Base-by-base conservation (phyloP, 495 filamentous ascomycete species). In the Neurospora intermedia region DNA sequence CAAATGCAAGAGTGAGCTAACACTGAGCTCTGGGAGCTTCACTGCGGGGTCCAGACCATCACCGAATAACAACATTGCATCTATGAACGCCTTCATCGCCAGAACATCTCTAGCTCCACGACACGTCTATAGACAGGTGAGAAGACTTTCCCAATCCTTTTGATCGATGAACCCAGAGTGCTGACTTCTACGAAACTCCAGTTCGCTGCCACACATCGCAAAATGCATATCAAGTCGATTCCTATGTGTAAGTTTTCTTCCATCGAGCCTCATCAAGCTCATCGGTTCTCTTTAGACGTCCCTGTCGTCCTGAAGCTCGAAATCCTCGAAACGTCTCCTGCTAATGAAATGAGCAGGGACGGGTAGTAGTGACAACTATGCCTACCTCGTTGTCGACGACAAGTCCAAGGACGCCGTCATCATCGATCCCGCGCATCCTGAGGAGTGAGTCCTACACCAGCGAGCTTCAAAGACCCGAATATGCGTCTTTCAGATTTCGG, bases 141-240 rank as follows among this genome's bases (percentile, higher is more conserved):
- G 13, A 16, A 4, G 13, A 35, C 2, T 27, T 31, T 15, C 20
- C 20, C 2, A n/a, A 13, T 41, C 43, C 6, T n/a, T 69, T 72
- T 54, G 69, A 74, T 74, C 42, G 69, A 75, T 66, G 45, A 27
- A 75, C 62, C 71, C 72, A 45, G 48, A 46, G 43, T 8, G 20
- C 16, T 40, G 16, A 70, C 59, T 75, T 39, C 66, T 31, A 1
- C 10, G 9, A 11, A 38, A 16, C 69, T 13, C 20, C 73, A 84
- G 84, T 80, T 79, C 71, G 71, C 54, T 66, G 54, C 76, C 70
- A 72, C 73, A 72, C 70, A 76, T 43, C 85, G 87, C 81, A 81
- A 80, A 76, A 99, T 99, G 96, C 94, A 98, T 90, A 91, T 99
- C 82, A 89, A 94, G 81, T 94, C 93, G 72, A 97, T 99, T 84